Base-by-base conservation (phyloP, 805 yeast genomes). In the Nakazawaea laoshanensis region DNA sequence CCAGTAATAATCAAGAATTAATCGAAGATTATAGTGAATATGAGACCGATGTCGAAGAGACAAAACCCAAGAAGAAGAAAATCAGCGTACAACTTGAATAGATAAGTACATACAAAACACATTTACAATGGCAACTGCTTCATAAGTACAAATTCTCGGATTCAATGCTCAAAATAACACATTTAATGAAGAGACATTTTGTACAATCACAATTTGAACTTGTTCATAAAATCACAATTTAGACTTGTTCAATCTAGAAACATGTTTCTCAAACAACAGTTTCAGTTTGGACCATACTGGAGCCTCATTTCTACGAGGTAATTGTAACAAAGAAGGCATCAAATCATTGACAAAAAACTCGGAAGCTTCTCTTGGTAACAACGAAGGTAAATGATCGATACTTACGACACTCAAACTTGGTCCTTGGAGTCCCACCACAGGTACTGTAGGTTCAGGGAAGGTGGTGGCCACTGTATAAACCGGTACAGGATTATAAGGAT, bases 401-500 rank as follows among this genome's bases (percentile, higher is more conserved):
- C 96, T 86, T 46, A 87, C 75, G 29, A 92, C 98, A 4, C 94
- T 82, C 48, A 92, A 62, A 55, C 80, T 80, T 42, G 95, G 94
- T 37, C 95, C 95, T 21, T 59, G 65, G 18, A 79, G 67, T 24
- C 92, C 77, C 41, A 77, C 74, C 25, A 89, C 98, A 6, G 61
- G 57, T 29, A 85, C 96, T 3, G 96, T 88, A 43, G 98, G 99
- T 47, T 85, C 74, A 44, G 74, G 72, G 67, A 92, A 92, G 5
- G 80, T 87, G 19, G 98, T 89, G 37, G 95, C 94, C 44, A 85
- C 67, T 16, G 75, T 65, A 60, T 92, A 94, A 35, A 92, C 89
- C 41, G 99, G 98, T 39, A 92, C 74, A 37, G 99, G 99, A 65
- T 92, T 92, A 67, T 87, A 89, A 40, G 96, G 96, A 60, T 92